These are phyloP conservation scores for Amanita rimosa DNA, from an alignment of 768 basidiomycete species.

Conservation along the genomic window DNA sequence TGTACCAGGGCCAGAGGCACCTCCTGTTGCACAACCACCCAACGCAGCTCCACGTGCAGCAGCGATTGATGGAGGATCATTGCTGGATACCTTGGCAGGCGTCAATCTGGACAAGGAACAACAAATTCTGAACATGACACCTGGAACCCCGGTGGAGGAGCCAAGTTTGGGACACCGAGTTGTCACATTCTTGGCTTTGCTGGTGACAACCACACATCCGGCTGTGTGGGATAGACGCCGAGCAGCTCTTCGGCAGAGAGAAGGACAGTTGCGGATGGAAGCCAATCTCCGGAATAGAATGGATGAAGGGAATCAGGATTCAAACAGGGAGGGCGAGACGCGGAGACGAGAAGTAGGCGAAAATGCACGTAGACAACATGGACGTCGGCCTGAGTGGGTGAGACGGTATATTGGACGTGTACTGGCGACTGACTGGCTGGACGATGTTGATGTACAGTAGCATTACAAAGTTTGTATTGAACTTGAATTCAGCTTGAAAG, in stretches of 20 bases:
- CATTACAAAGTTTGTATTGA: no score
- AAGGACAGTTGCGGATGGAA: slow-evolving; percentile 59
- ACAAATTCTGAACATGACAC: slow-evolving; percentile 25
- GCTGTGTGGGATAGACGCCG: slow-evolving; percentile 66
- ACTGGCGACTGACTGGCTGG: slow-evolving; percentile 54
- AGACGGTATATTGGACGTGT: slow-evolving; percentile 55
- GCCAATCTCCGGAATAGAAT: slow-evolving; percentile 31
- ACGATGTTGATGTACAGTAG: slow-evolving; percentile 40
- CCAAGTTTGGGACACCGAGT: slow-evolving; percentile 40
- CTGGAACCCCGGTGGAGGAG: slow-evolving; percentile 21
- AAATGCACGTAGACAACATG: slow-evolving; percentile 37
- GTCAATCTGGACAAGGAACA: slow-evolving; percentile 50
- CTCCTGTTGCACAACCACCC: not conserved
- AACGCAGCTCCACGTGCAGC: slow-evolving; percentile 7
- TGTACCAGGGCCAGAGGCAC: not conserved
- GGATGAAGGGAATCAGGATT: slow-evolving; percentile 16
- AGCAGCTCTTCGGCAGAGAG: slow-evolving; percentile 43
- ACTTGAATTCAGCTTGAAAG: no score
- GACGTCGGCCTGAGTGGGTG: slow-evolving; percentile 49
- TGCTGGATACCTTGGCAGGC: slow-evolving; percentile 43
- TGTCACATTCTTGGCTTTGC: slow-evolving; percentile 41
- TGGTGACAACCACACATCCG: slow-evolving; percentile 56
- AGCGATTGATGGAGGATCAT: slow-evolving; percentile 18
- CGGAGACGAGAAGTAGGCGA: slow-evolving; percentile 25
- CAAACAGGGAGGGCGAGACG: slow-evolving; percentile 16